phyloP scores from a whole-genome alignment of 2,329 filamentous ascomycete genomes.

The Paecilomyces formosus region DNA sequence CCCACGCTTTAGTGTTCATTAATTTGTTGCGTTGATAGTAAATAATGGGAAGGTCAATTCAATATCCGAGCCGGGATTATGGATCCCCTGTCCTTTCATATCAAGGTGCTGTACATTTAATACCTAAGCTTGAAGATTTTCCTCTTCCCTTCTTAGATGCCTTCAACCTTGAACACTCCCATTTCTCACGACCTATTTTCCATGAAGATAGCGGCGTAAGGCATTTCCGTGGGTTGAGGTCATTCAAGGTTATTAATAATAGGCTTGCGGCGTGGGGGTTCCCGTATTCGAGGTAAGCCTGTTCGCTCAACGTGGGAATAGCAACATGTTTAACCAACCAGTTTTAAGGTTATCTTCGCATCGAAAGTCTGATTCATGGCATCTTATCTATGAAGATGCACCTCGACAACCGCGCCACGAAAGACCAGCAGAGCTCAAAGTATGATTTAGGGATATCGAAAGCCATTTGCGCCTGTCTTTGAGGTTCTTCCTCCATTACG shows the following conservation, averaged over 20 bases:
- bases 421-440: background rate
- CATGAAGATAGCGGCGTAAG: background rate
- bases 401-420: background rate
- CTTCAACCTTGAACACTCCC: background rate
- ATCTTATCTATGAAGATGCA: background rate
- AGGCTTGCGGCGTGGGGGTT: background rate
- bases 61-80: background rate
- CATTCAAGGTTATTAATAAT: background rate
- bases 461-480: background rate
- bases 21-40: background rate
- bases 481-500: background rate
- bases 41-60: background rate
- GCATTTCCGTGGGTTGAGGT: background rate
- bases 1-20: background rate
- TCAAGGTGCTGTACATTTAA: no score
- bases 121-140: background rate
- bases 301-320: background rate
- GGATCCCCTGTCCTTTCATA: background rate
- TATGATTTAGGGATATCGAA: background rate
- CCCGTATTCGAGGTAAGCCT: background rate
- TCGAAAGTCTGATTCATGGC: background rate
- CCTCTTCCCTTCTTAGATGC: background rate
- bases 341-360: background rate
- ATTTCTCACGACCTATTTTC: no score
- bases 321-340: background rate